Evolutionary conservation across 139 green algal genomes (phyloP), one percentile per base, ranked within the genome.

Genomic region (Microglena sp.): DNA sequence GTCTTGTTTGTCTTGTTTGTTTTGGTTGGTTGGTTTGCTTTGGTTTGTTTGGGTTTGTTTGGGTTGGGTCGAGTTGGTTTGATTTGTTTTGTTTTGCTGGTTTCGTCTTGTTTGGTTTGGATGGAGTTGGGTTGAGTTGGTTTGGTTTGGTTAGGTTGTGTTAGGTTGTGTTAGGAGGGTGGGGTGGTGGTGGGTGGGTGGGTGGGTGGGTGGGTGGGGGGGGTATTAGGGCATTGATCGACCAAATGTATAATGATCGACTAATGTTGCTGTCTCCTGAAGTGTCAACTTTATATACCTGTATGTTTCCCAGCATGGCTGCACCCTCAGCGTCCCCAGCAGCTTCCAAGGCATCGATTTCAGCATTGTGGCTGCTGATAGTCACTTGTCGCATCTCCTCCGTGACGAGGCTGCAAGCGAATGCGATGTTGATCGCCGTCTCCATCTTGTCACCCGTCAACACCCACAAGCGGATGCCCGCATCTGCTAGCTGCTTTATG

Each of bases 371-470:
- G 43, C 28, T 54, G 22, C n/a, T 53, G 27, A 74, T 43, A 35
- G 79, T 74, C 60, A 81, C 78, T 68, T 87, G 83, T 28, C 65
- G 60, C 83, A 86, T 86, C 27, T 80, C 73, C 62, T 89, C 72
- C 2, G 64, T 68, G 33, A 96, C 81, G 40, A 96, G 75, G 57
- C 84, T 85, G 81, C 89, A 96, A 18, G 86, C 85, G 50, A 90
- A 90, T 11, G 78, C 87, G 55, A 96, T 95, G 79, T 94, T 95
- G 70, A 96, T 89, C 58, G 89, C 89, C 0, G 89, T 96, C 81
- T 96, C 89, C 74, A 76, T 75, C 74, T 88, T 88, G 72, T 88
- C 81, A 15, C 88, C 88, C 0, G 89, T 96, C 32, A 96, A 89
- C 70, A 96, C 89, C 88, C 89, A 96, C 29, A 95, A 81, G 53